phyloP scores from a whole-genome alignment of 352 stramenopile species.

The Globisporangium uncinulatum region DNA sequence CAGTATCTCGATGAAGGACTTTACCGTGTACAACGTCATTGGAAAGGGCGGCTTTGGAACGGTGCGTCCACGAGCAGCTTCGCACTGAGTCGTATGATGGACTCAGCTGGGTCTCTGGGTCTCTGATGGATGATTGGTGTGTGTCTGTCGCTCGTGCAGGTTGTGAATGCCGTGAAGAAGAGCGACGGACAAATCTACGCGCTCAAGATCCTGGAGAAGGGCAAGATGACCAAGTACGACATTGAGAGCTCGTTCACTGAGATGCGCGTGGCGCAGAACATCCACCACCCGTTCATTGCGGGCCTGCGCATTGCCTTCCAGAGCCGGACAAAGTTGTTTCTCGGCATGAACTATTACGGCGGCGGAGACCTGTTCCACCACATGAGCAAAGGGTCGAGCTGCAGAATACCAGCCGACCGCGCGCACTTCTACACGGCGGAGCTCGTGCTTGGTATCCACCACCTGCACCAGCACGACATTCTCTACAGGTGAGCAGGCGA shows the following conservation, averaged over 20 bases:
- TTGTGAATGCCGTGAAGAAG: conserved; percentile 89
- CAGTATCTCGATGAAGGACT: conserved; percentile 87
- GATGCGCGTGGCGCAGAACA: conserved; percentile 86
- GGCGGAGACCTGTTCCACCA: conserved; percentile 86
- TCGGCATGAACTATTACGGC: conserved; percentile 87
- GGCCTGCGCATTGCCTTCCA: conserved; percentile 85
- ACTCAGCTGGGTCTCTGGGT: background rate
- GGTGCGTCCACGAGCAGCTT: conserved; percentile 12
- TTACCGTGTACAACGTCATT: conserved; percentile 89
- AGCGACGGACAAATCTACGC: conserved; percentile 88
- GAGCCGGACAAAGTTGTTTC: conserved; percentile 78
- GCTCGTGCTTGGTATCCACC: conserved; percentile 89
- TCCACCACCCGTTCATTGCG: conserved; percentile 86
- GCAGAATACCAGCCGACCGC: conserved; percentile 71
- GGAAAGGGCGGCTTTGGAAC: conserved; percentile 85
- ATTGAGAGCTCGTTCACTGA: conserved; percentile 87
- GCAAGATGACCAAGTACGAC: conserved; percentile 88
- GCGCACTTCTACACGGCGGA: conserved; percentile 93
- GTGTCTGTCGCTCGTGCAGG: conserved; percentile 10
- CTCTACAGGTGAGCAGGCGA: conserved; percentile 73
- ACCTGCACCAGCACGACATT: conserved; percentile 93
- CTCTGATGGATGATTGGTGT: no score
- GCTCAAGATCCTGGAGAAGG: conserved; percentile 89
- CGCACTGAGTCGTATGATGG: background rate
- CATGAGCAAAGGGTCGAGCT: conserved; percentile 87